Evolutionary conservation across 2,329 filamentous ascomycete genomes (phyloP), one percentile per base, ranked within the genome.

Genomic region (Arachnomyces sp.): DNA sequence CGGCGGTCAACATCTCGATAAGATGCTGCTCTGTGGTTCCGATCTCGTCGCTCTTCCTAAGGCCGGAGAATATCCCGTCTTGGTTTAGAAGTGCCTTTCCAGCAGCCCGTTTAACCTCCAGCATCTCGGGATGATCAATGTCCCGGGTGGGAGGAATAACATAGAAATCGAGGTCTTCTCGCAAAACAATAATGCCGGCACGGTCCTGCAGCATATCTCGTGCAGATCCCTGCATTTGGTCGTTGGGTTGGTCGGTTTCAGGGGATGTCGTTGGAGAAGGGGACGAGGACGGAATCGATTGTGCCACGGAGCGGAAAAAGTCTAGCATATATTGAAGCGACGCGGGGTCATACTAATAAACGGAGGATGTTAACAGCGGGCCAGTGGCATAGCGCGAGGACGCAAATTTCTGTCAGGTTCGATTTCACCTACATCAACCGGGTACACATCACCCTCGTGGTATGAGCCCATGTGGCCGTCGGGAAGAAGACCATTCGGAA

Each of bases 251-350:
- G 45, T 85, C 79, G 46, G 63, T 58, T 25, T 72, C 68, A 4
- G 77, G 74, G 2, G 78, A 77, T 28, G 76, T 68, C 42, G 74
- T 77, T 28, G 82, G 78, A 38, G 84, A 85, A 20, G 74, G 72
- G 12, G 76, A 69, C 47, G 85, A 79, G 31, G 78, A 75, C 5
- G 63, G 63, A 51, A 98, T 96, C n/a, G 89, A 92, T 65, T 95
- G 88, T 39, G 92, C 92, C 48, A 98, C 90, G 50, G 82, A 81
- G 49, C 92, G 84, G 72, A 98, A 98, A 67, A 98, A 98, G 56
- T 95, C 90, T 49, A 98, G 78, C 92, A 98, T 98, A 69, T 96
- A 98, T 66, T 96, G 88, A 40, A 98, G 77, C 35, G 90, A 96
- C 39, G 82, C 81, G 16, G 92, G 90, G 64, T 98, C 92, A 68